Conservation (phyloP, 2,329 filamentous ascomycete genomes). For the Aspergillus udagawae region DNA sequence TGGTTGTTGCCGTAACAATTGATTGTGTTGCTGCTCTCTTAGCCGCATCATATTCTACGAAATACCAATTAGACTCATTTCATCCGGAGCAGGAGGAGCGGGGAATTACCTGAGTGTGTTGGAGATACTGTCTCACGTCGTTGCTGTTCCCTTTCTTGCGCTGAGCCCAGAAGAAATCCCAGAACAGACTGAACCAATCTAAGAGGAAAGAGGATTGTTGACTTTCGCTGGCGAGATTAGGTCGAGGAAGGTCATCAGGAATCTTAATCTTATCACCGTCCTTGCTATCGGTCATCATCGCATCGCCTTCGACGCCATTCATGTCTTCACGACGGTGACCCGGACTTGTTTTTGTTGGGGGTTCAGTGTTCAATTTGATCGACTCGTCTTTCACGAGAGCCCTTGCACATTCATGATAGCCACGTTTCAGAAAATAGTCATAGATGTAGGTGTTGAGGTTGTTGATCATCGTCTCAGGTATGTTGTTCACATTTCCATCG, state of each 20-base stretch:
- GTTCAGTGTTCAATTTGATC: slow-evolving; percentile 53
- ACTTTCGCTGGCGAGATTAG: slow-evolving; percentile 55
- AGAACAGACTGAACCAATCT: slow-evolving; percentile 97
- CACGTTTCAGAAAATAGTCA: slow-evolving; percentile 75
- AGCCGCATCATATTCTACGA: slow-evolving; percentile 61
- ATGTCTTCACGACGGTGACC: slow-evolving; percentile 65
- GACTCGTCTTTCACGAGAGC: slow-evolving; percentile 63
- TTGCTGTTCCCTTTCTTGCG: slow-evolving; percentile 63
- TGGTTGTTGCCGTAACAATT: slow-evolving; percentile 70
- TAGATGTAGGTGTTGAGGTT: slow-evolving; percentile 64
- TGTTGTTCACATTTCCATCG: slow-evolving; percentile 36
- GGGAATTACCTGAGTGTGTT: slow-evolving; percentile 68
- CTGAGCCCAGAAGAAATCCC: slow-evolving; percentile 88
- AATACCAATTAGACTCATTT: slow-evolving; percentile 15
- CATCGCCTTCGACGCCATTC: slow-evolving; percentile 68
- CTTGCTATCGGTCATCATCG: slow-evolving; percentile 80
- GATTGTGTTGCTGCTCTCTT: slow-evolving; percentile 72
- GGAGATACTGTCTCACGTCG: slow-evolving; percentile 70
- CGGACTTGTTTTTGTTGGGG: slow-evolving; percentile 64
- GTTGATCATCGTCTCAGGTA: slow-evolving; percentile 35
- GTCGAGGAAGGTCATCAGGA: slow-evolving; percentile 71
- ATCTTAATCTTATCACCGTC: slow-evolving; percentile 70
- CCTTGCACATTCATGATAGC: slow-evolving; percentile 79
- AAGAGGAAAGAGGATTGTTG: slow-evolving; percentile 78
- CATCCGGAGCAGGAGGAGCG: slow-evolving; percentile 1